phyloP scores from a whole-genome alignment of 345 rosid genomes.

The Syzygium grande region DNA sequence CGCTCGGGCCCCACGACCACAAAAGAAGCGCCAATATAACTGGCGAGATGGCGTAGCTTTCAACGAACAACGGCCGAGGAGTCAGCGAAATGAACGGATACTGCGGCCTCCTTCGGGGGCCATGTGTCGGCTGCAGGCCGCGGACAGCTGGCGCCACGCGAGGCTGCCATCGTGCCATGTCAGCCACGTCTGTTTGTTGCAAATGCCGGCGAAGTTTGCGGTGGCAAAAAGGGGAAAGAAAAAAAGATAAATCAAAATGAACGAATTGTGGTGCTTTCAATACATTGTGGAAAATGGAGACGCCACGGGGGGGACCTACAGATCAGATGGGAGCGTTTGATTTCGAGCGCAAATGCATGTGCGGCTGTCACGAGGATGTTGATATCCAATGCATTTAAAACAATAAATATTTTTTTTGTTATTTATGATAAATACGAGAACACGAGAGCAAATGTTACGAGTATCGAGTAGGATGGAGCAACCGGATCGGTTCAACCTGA shows the following conservation, averaged over 20 bases:
- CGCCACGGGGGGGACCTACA: slow-evolving; percentile 16
- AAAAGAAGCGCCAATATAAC: slow-evolving; percentile 2
- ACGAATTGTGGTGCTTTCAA: background rate
- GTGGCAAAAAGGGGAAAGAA: background rate
- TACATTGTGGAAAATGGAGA: background rate
- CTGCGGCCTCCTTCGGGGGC: slow-evolving; percentile 15
- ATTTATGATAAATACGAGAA: background rate
- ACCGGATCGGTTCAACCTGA: too few species aligned
- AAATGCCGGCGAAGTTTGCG: slow-evolving; percentile 34
- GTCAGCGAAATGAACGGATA: slow-evolving; percentile 19
- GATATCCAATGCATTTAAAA: background rate
- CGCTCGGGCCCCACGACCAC: background rate
- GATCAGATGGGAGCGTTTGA: slow-evolving; percentile 19
- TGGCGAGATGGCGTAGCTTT: slow-evolving; percentile 7
- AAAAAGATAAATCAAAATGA: background rate
- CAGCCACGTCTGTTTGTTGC: background rate
- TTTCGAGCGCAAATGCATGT: slow-evolving; percentile 37
- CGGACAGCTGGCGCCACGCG: slow-evolving; percentile 1
- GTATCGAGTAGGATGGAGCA: accelerated
- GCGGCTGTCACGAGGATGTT: slow-evolving; percentile 14
- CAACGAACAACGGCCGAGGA: background rate
- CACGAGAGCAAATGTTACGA: accelerated
- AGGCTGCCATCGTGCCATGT: slow-evolving; percentile 11
- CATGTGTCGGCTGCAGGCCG: slow-evolving; percentile 7
- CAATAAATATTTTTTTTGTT: background rate